phyloP scores from a whole-genome alignment of 108 stramenopile species.

The Nitzschia putrida region DNA sequence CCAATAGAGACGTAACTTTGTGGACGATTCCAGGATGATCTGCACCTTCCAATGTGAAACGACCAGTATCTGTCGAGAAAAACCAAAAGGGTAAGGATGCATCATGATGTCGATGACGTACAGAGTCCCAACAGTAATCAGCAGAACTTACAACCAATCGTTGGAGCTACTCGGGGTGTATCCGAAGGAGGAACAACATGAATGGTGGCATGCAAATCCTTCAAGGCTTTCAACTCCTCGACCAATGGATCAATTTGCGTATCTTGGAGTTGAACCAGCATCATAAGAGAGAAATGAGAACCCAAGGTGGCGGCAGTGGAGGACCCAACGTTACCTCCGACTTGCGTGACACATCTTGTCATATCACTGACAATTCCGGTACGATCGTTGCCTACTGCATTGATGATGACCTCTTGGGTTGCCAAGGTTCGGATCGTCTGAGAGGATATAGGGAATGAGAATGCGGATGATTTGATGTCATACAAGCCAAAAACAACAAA shows the following conservation, averaged over 20 bases:
- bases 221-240: conserved; percentile 35
- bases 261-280: conserved; percentile 62
- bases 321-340: conserved; percentile 75
- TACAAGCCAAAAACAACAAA: too few relatives aligned
- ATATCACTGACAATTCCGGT: conserved; percentile 74
- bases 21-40: conserved; percentile 79
- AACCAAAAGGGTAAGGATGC: not conserved
- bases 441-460: too few relatives aligned
- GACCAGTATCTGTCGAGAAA: conserved; percentile 19
- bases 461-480: too few relatives aligned
- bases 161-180: not conserved
- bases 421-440: too few relatives aligned
- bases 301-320: conserved; percentile 65
- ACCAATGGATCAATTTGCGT: conserved; percentile 35
- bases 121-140: conserved; percentile 25
- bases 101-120: not conserved
- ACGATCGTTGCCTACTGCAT: conserved; percentile 69
- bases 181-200: conserved; percentile 26
- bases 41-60: conserved; percentile 48
- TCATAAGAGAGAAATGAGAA: conserved; percentile 71
- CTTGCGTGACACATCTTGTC: conserved; percentile 59
- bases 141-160: conserved; percentile 27
- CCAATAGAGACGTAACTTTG: conserved; percentile 64
- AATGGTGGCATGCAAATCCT: conserved; percentile 55
- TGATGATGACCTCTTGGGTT: conserved; percentile 40